Base-by-base conservation (phyloP, 495 filamentous ascomycete genomes). In the Wilcoxina mikolae region DNA sequence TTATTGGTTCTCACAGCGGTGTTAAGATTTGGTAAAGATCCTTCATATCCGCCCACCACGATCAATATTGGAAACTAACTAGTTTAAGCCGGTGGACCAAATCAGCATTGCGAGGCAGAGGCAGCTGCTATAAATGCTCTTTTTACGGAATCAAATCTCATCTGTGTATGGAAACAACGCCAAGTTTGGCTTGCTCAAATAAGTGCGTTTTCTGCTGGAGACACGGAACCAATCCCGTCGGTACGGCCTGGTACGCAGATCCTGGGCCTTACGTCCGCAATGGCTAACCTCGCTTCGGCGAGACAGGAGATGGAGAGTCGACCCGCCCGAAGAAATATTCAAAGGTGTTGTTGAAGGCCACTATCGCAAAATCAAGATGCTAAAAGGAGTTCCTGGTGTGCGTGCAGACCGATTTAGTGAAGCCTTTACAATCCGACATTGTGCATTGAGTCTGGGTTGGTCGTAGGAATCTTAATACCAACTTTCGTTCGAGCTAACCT, bases 1-100 rank as follows among this genome's bases (percentile, higher is more conserved):
- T 96, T 53, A 82, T 96, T 46, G 90, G 90, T 46, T 89, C 87
- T 0, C 90, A 96, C 70, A 93, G 85, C 7, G 90, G 90, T 23
- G 90, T 96, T 53, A 96, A 96, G 70, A 94, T 95, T 60, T 95
- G 90, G n/a, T n/a, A n/a, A n/a, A n/a, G n/a, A n/a, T n/a, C n/a
- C n/a, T n/a, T n/a, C n/a, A n/a, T n/a, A n/a, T n/a, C n/a, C n/a
- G n/a, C n/a, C n/a, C n/a, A n/a, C n/a, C n/a, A n/a, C n/a, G n/a
- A n/a, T n/a, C n/a, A n/a, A n/a, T n/a, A n/a, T n/a, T n/a, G n/a
- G n/a, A n/a, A n/a, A n/a, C n/a, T n/a, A n/a, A n/a, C n/a, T n/a
- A n/a, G n/a, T n/a, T n/a, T n/a, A n/a, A n/a, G n/a, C 66, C 85
- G 90, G 23, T 96, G 90, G 90, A 96, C 90, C 9, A 96, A 96